Evolutionary conservation across 495 filamentous ascomycete genomes (phyloP).

Genomic region (Penicillium mononematosum): DNA sequence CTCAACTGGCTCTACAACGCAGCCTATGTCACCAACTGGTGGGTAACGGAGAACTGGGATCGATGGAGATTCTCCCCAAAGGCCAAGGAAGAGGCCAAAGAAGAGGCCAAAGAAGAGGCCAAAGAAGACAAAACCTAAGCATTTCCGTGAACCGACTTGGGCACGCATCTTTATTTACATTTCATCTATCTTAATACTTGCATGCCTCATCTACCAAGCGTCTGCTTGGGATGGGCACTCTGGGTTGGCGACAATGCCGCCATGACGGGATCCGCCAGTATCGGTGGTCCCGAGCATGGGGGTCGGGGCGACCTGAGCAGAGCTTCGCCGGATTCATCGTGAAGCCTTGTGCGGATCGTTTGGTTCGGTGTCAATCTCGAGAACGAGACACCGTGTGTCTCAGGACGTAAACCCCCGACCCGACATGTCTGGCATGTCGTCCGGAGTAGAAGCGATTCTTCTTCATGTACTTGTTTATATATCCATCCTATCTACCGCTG

Average conservation of each 20-base stretch:
- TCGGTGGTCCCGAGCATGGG: not conserved
- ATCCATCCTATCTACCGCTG: constrained; percentile 2
- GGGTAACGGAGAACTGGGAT: constrained; percentile 43
- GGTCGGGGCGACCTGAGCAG: not conserved
- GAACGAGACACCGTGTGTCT: not conserved
- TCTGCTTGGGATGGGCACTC: constrained; percentile 1
- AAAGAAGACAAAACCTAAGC: constrained; percentile 4
- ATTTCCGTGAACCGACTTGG: not conserved
- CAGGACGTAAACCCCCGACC: not conserved
- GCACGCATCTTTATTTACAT: constrained; percentile 7
- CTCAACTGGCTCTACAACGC: constrained; percentile 46
- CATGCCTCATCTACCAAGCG: constrained; percentile 7
- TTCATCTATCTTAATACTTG: constrained; percentile 12
- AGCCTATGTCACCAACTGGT: constrained; percentile 44
- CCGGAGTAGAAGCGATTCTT: constrained; percentile 11
- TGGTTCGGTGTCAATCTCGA: not conserved
- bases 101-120: not conserved
- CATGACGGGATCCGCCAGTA: not conserved
- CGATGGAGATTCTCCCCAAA: constrained; percentile 18
- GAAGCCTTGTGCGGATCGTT: not conserved
- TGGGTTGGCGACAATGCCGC: not conserved
- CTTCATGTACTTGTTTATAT: constrained; percentile 11
- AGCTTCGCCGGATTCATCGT: not conserved
- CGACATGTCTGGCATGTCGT: not conserved
- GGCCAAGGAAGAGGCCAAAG: not conserved